These are phyloP conservation scores for Talaromyces amestolkiae DNA, from an alignment of 2,329 filamentous ascomycete species.

Conservation along the genomic window DNA sequence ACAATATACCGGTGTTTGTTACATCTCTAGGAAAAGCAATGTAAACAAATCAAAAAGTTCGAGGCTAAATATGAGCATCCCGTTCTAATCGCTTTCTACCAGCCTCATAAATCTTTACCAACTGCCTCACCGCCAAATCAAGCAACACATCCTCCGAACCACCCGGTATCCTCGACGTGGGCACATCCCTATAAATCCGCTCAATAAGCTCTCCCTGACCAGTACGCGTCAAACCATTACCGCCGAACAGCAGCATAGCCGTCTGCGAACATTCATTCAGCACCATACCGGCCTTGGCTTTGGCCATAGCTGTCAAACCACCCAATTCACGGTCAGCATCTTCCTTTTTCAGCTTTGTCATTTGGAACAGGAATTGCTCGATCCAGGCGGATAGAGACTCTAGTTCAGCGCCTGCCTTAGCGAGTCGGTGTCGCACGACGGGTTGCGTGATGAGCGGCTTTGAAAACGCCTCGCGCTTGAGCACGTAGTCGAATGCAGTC, in stretches of 20 bases:
- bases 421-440: slow-evolving; percentile 70
- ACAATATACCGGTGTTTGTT: not conserved
- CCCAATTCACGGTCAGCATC: slow-evolving; percentile 57
- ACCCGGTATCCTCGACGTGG: slow-evolving; percentile 62
- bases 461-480: slow-evolving; percentile 66
- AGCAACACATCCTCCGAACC: slow-evolving; percentile 72
- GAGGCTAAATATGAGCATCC: slow-evolving; percentile 22
- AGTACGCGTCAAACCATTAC: slow-evolving; percentile 67
- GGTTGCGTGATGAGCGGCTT: slow-evolving; percentile 70
- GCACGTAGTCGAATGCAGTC: slow-evolving; percentile 60
- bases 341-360: slow-evolving; percentile 57
- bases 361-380: slow-evolving; percentile 67
- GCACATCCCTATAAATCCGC: slow-evolving; percentile 65
- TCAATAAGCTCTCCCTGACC: slow-evolving; percentile 71
- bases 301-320: slow-evolving; percentile 68
- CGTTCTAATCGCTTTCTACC: slow-evolving; percentile 32
- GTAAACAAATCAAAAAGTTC: not conserved
- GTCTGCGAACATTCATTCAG: slow-evolving; percentile 68
- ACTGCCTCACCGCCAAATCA: slow-evolving; percentile 66
- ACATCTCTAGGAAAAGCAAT: not conserved
- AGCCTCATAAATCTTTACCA: slow-evolving; percentile 63
- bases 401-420: slow-evolving; percentile 65
- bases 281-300: slow-evolving; percentile 70
- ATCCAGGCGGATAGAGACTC: slow-evolving; percentile 72
- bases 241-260: slow-evolving; percentile 69